phyloP scores from a whole-genome alignment of 495 filamentous ascomycete genomes.

The Usnea hakonensis region DNA sequence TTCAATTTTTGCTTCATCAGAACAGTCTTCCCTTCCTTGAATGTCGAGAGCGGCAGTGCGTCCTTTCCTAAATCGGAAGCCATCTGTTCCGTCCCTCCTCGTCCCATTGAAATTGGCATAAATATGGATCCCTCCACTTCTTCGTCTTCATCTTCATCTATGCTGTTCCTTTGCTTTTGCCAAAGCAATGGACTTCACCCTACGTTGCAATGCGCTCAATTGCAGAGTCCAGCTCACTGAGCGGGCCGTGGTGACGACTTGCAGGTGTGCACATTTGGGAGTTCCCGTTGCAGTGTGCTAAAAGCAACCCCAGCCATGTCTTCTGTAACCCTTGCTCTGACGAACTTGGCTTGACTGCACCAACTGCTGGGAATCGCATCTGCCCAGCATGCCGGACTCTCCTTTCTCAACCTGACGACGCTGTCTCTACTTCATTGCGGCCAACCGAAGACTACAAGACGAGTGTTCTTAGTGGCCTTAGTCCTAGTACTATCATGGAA shows the following conservation, averaged over 20 bases:
- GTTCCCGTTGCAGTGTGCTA: not conserved
- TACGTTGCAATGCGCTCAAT: slow-evolving; percentile 77
- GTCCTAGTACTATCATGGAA: slow-evolving; percentile 80
- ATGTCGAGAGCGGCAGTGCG: not conserved
- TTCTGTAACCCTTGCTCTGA: slow-evolving; percentile 77
- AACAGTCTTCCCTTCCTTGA: too few relatives aligned
- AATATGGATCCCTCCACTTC: not conserved
- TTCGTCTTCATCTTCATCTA: not conserved
- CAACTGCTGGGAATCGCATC: slow-evolving; percentile 45
- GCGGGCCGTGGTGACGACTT: slow-evolving; percentile 82
- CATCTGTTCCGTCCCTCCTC: not conserved
- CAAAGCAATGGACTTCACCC: slow-evolving; percentile 55
- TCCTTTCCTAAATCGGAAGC: not conserved
- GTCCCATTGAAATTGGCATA: not conserved
- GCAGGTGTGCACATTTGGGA: slow-evolving; percentile 51
- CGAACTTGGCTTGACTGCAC: slow-evolving; percentile 53
- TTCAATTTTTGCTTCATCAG: not conserved
- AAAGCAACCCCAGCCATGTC: slow-evolving; percentile 55
- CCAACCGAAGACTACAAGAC: slow-evolving; percentile 94
- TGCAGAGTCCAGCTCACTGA: slow-evolving; percentile 68
- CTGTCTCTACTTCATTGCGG: slow-evolving; percentile 64
- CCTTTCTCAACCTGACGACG: slow-evolving; percentile 69
- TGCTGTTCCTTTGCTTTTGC: too few relatives aligned
- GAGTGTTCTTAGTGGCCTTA: slow-evolving; percentile 76
- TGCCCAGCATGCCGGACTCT: slow-evolving; percentile 79